Percentiles rank a stretch among this genome's conserved stretches.
phyloP scores from a whole-genome alignment of 2,329 filamentous ascomycete genomes.

The Dothideomycetes sp. region DNA sequence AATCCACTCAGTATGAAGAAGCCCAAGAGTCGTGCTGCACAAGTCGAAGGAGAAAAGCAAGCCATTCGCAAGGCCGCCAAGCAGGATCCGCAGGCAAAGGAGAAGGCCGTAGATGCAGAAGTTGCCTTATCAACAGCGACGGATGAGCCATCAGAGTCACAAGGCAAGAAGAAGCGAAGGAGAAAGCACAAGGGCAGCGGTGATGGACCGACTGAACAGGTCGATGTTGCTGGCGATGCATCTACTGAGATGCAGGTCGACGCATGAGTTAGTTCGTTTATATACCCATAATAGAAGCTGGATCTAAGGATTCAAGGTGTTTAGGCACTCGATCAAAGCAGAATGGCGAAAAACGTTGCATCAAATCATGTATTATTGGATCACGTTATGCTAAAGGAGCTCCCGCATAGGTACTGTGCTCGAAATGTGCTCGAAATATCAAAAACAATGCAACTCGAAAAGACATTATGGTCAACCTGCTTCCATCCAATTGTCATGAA shows the following conservation, averaged over 20 bases:
- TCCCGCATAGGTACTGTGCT: too few relatives aligned
- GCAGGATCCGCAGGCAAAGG: conserved; percentile 21
- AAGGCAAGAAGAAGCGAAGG: conserved; percentile 21
- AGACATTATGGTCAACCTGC: too few relatives aligned
- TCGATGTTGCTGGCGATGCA: background rate
- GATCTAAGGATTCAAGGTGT: too few relatives aligned
- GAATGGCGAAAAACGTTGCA: too few relatives aligned
- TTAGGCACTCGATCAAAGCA: too few relatives aligned
- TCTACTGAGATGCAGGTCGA: conserved; percentile 5
- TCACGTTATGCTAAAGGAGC: too few relatives aligned
- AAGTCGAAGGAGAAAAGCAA: conserved; percentile 14
- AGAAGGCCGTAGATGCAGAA: conserved; percentile 17
- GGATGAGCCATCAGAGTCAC: conserved; percentile 14
- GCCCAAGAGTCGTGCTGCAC: conserved; percentile 42
- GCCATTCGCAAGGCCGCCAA: conserved; percentile 19
- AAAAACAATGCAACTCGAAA: too few relatives aligned
- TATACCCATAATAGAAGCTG: too few relatives aligned
- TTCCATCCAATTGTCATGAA: too few relatives aligned
- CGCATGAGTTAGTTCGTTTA: conserved; percentile 5
- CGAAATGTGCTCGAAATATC: too few relatives aligned
- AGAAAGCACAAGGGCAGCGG: conserved; percentile 20
- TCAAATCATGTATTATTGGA: too few relatives aligned
- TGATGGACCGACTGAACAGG: background rate
- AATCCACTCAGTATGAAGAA: conserved; percentile 67
- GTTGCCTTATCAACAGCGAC: conserved; percentile 2